Evolutionary conservation across 371 early-diverging fungal species (phyloP).

Genomic region (Lichtheimia corymbifera): DNA sequence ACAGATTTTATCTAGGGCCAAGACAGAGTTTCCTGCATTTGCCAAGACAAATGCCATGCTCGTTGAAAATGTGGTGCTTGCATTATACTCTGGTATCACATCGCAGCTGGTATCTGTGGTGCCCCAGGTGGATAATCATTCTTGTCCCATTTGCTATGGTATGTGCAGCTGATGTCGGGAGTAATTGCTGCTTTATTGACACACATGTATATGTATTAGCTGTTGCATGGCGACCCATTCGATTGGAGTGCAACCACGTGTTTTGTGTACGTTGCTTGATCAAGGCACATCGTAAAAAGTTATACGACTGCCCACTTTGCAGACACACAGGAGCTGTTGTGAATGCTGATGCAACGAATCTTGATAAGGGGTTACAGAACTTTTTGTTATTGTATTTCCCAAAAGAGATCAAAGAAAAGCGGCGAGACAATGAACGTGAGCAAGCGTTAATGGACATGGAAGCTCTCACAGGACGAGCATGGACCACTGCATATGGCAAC

Average conservation of each 20-base stretch:
- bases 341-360: constrained; percentile 58
- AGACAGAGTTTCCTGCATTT: constrained; percentile 35
- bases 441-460: constrained; percentile 56
- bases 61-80: constrained; percentile 25
- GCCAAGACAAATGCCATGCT: constrained; percentile 30
- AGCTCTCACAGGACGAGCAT: constrained; percentile 31
- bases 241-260: constrained; percentile 67
- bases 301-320: constrained; percentile 73
- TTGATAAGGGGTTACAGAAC: constrained; percentile 64
- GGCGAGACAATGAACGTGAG: constrained; percentile 62
- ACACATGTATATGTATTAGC: neutral
- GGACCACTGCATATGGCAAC: constrained; percentile 1
- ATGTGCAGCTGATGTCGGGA: constrained; percentile 4
- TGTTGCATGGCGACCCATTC: constrained; percentile 75
- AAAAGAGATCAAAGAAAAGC: constrained; percentile 68
- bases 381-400: constrained; percentile 75
- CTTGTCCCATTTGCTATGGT: constrained; percentile 39
- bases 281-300: constrained; percentile 59
- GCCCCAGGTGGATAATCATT: constrained; percentile 75
- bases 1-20: constrained; percentile 17
- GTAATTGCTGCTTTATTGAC: neutral
- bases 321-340: constrained; percentile 59
- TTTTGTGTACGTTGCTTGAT: constrained; percentile 77
- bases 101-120: constrained; percentile 59
- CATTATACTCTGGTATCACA: constrained; percentile 30